Percentiles rank a stretch among this genome's conserved stretches.
phyloP scores from a whole-genome alignment of 352 stramenopile species.

The Globisporangium uncinulatum region DNA sequence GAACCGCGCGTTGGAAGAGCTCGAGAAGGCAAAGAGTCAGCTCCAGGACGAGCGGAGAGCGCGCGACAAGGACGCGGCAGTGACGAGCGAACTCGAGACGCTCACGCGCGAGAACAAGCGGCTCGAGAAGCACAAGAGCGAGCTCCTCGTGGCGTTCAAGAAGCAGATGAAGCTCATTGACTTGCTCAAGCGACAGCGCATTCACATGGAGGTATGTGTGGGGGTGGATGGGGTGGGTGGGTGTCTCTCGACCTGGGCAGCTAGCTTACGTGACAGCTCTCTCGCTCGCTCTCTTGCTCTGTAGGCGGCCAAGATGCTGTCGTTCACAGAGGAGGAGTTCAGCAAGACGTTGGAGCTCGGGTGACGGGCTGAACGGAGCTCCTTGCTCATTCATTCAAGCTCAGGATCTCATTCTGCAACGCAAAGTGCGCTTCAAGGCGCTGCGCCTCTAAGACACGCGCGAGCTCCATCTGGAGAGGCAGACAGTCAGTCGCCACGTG shows the following conservation, averaged over 20 bases:
- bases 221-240: too few relatives aligned
- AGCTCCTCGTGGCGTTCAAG: constrained; percentile 73
- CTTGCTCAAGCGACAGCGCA: constrained; percentile 77
- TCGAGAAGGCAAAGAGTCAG: constrained; percentile 65
- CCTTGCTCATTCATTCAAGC: constrained; percentile 20
- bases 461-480: constrained; percentile 53
- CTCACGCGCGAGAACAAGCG: constrained; percentile 63
- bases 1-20: constrained; percentile 69
- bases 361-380: constrained; percentile 12
- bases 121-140: constrained; percentile 81
- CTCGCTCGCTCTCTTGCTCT: neutral
- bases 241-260: neutral
- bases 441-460: constrained; percentile 67
- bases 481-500: neutral
- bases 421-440: constrained; percentile 61
- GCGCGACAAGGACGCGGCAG: constrained; percentile 39
- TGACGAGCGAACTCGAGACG: constrained; percentile 52
- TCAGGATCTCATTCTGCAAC: constrained; percentile 59
- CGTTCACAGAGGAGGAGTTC: constrained; percentile 82
- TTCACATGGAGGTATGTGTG: constrained; percentile 79
- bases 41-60: constrained; percentile 49
- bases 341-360: constrained; percentile 67
- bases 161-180: constrained; percentile 88
- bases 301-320: constrained; percentile 80
- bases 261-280: neutral